These are phyloP conservation scores for Cladosporium sp. DNA, from an alignment of 2,329 filamentous ascomycete genomes.

Conservation along the genomic window DNA sequence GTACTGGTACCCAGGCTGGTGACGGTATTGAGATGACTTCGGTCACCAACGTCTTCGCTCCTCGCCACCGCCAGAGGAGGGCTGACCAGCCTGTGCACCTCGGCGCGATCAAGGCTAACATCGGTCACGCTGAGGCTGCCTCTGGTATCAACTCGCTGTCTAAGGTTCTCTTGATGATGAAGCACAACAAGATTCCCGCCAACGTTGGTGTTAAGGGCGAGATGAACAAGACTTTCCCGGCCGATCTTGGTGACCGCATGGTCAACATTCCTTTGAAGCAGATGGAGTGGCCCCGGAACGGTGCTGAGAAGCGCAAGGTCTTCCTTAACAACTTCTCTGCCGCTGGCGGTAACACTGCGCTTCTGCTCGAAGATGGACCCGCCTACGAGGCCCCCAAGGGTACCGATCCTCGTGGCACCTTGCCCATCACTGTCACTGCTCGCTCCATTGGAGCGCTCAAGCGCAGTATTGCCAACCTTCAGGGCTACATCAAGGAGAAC, in stretches of 20 bases:
- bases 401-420: constrained; percentile 48
- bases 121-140: constrained; percentile 56
- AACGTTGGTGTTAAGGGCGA: constrained; percentile 58
- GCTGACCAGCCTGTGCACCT: constrained; percentile 53
- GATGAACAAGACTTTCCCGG: constrained; percentile 57
- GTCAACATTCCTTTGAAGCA: constrained; percentile 52
- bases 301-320: constrained; percentile 49
- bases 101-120: constrained; percentile 58
- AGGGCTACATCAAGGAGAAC: constrained; percentile 49
- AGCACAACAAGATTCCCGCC: constrained; percentile 55
- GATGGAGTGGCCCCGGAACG: constrained; percentile 49
- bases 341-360: constrained; percentile 55
- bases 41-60: constrained; percentile 65
- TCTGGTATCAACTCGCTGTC: constrained; percentile 56
- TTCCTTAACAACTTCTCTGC: constrained; percentile 57
- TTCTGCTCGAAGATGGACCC: constrained; percentile 54
- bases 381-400: constrained; percentile 42
- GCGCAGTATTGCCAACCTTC: constrained; percentile 51
- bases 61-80: constrained; percentile 50
- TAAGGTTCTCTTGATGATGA: constrained; percentile 57
- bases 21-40: constrained; percentile 81
- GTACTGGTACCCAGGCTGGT: constrained; percentile 82
- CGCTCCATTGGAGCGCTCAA: constrained; percentile 54
- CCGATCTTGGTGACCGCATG: constrained; percentile 53
- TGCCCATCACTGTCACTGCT: constrained; percentile 52